Conservation (phyloP, 2,329 filamentous ascomycete genomes). For the Piedraia hortae region DNA sequence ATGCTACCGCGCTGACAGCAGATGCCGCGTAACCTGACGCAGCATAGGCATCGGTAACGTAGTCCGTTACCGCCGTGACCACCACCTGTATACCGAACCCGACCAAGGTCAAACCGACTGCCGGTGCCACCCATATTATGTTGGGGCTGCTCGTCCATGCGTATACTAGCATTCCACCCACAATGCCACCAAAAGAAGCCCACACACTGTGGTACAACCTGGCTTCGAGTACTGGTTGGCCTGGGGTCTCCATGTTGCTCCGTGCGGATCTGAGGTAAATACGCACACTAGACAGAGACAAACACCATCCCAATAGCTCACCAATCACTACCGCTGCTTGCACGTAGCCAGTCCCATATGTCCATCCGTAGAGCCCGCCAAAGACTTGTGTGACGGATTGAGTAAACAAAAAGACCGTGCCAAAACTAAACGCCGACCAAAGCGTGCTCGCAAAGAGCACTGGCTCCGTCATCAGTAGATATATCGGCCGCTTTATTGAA, state of each 20-base stretch:
- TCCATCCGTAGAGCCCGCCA: slow-evolving; percentile 15
- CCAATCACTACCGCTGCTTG: slow-evolving; percentile 20
- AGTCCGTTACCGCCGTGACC: slow-evolving; percentile 20
- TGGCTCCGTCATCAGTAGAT: slow-evolving; percentile 22
- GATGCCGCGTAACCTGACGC: slow-evolving; percentile 20
- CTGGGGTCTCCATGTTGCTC: slow-evolving; percentile 13
- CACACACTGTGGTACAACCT: slow-evolving; percentile 18
- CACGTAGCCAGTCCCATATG: slow-evolving; percentile 18
- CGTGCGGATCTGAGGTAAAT: slow-evolving; percentile 17
- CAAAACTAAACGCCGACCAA: slow-evolving; percentile 21
- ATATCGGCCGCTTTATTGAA: slow-evolving; percentile 10
- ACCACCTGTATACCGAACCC: slow-evolving; percentile 23
- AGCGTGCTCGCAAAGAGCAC: slow-evolving; percentile 22
- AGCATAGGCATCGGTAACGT: slow-evolving; percentile 23
- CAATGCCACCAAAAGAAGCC: slow-evolving; percentile 19
- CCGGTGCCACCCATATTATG: slow-evolving; percentile 21
- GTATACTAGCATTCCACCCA: slow-evolving; percentile 24
- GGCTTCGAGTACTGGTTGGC: slow-evolving; percentile 18
- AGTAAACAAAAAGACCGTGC: slow-evolving; percentile 23
- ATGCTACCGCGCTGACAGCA: slow-evolving; percentile 21
- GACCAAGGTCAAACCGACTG: slow-evolving; percentile 20
- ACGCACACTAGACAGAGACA: slow-evolving; percentile 10
- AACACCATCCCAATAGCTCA: slow-evolving; percentile 17
- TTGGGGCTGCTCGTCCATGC: slow-evolving; percentile 20
- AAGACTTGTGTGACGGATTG: slow-evolving; percentile 21